These are phyloP conservation scores for Pittosporum tobira DNA, from an alignment of 129 eudicot genomes.

Conservation along the genomic window DNA sequence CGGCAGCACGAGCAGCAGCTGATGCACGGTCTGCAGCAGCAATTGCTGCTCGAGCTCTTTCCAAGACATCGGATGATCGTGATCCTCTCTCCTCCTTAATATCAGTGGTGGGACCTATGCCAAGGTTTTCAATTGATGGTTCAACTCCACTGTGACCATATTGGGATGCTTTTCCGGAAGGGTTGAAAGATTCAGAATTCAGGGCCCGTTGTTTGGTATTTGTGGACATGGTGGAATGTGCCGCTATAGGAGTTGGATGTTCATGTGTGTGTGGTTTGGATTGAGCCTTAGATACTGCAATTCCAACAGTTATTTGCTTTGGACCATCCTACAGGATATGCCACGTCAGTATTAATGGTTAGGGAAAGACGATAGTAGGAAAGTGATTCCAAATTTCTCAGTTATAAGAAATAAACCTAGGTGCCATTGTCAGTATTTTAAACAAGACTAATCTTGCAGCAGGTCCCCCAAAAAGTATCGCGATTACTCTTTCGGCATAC, in stretches of 20 bases:
- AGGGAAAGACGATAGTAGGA: constrained; percentile 2
- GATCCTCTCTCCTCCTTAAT: constrained; percentile 16
- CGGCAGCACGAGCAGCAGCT: constrained; percentile 93
- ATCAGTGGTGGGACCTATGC: constrained; percentile 15
- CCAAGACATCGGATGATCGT: constrained; percentile 53
- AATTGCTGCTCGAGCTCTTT: constrained; percentile 82
- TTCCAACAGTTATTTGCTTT: constrained; percentile 34
- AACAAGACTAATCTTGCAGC: background rate
- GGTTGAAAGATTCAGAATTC: constrained; percentile 24
- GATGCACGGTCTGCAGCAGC: constrained; percentile 91
- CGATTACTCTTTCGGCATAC: background rate
- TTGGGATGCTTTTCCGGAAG: constrained; percentile 14
- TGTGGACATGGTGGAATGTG: constrained; percentile 16
- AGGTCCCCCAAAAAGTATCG: background rate
- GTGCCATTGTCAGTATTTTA: background rate
- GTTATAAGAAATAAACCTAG: background rate
- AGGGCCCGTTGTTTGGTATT: constrained; percentile 17
- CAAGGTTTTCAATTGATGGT: constrained; percentile 19
- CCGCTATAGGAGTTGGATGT: constrained; percentile 18
- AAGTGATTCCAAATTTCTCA: background rate
- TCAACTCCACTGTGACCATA: constrained; percentile 15
- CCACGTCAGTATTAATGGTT: background rate
- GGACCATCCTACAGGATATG: constrained; percentile 64
- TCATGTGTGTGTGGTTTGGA: constrained; percentile 16
- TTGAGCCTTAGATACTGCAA: constrained; percentile 21